These are phyloP conservation scores for Emergomyces orientalis DNA, from an alignment of 2,329 filamentous ascomycete genomes.

Conservation along the genomic window DNA sequence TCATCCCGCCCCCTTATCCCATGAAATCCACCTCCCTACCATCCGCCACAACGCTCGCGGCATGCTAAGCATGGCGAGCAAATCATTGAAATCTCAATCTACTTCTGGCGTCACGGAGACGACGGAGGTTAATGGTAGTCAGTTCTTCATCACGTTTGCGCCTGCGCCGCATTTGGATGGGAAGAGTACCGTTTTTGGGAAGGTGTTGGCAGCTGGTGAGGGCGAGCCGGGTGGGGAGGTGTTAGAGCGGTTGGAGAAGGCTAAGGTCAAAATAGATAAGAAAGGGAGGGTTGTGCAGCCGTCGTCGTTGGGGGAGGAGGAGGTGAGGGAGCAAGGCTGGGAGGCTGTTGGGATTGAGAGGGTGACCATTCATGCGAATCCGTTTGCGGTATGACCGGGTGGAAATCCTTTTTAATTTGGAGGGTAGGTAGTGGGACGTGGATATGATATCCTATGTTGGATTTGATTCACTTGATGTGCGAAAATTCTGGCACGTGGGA, in stretches of 20 bases:
- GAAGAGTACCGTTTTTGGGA: conserved; percentile 58
- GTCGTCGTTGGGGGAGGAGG: conserved; percentile 23
- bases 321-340: conserved; percentile 28
- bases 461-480: not conserved
- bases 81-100: conserved; percentile 38
- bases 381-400: conserved; percentile 45
- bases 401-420: not conserved
- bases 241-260: conserved; percentile 45
- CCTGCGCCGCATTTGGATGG: conserved; percentile 55
- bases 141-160: conserved; percentile 57
- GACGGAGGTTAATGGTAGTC: conserved; percentile 44
- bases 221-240: conserved; percentile 39
- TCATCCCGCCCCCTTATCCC: conserved; percentile 45
- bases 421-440: not conserved
- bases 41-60: conserved; percentile 49
- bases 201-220: conserved; percentile 45
- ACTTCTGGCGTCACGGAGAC: conserved; percentile 25
- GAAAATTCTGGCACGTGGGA: not conserved
- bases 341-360: conserved; percentile 47
- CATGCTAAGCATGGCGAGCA: conserved; percentile 52
- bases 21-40: conserved; percentile 51
- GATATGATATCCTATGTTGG: not conserved
- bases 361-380: conserved; percentile 56
- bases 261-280: conserved; percentile 54
- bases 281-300: conserved; percentile 48